Evolutionary conservation across 345 rosid genomes (phyloP).

Genomic region (Ceriops zippeliana): DNA sequence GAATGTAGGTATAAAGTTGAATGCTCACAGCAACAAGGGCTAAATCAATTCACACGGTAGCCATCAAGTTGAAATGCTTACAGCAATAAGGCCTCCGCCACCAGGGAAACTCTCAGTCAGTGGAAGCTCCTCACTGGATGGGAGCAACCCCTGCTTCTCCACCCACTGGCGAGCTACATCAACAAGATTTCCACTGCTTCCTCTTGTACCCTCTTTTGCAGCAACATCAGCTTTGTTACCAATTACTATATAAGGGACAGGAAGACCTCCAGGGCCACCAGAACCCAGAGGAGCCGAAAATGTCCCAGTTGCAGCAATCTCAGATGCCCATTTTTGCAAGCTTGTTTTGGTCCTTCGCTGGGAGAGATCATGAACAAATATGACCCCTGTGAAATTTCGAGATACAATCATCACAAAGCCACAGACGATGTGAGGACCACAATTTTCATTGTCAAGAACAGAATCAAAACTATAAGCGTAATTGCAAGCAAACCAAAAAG

Average conservation of each 20-base stretch:
- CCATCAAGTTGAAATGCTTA: conserved; percentile 32
- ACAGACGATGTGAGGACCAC: not conserved
- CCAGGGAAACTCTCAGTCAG: conserved; percentile 94
- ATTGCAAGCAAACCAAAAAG: not conserved
- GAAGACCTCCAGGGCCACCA: conserved; percentile 97
- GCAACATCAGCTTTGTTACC: conserved; percentile 98
- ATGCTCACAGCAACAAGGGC: too few species aligned
- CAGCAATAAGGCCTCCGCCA: conserved; percentile 72
- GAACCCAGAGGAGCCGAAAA: conserved; percentile 92
- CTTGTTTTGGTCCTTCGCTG: conserved; percentile 95
- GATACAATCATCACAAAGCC: conserved; percentile 6
- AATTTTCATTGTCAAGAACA: not conserved
- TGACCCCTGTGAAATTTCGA: conserved; percentile 59
- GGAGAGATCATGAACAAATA: conserved; percentile 94
- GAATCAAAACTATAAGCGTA: not conserved
- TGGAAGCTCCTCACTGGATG: conserved; percentile 91
- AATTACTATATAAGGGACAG: conserved; percentile 85
- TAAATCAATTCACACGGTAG: too few species aligned
- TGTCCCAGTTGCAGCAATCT: conserved; percentile 78
- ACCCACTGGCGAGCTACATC: conserved; percentile 99
- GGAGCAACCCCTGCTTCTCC: conserved; percentile 97
- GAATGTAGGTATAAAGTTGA: too few species aligned
- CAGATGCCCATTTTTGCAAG: conserved; percentile 95
- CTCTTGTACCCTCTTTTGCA: conserved; percentile 82
- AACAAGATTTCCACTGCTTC: conserved; percentile 97